Evolutionary conservation across 345 rosid genomes (phyloP), one percentile per base, ranked within the genome.

Genomic region (Erodium maritimum): DNA sequence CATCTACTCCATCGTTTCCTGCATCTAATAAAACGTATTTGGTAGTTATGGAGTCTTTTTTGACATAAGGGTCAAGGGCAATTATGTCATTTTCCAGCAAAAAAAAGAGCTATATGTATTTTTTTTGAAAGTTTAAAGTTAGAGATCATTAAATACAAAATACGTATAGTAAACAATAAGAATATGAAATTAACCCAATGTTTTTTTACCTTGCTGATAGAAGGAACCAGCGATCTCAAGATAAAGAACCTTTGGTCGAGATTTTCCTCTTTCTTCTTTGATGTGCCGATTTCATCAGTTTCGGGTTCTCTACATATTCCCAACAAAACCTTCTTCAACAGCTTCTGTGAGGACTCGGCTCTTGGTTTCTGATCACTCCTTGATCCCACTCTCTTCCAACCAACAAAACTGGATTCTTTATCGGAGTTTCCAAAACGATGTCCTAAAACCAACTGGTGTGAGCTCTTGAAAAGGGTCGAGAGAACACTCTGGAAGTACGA

Each of bases 171-270:
- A n/a, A n/a, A n/a, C n/a, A n/a, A n/a, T n/a, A n/a, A n/a, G n/a
- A n/a, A n/a, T n/a, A n/a, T n/a, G n/a, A n/a, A n/a, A n/a, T n/a
- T n/a, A n/a, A n/a, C n/a, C n/a, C n/a, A n/a, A n/a, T n/a, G n/a
- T n/a, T 73, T 53, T 52, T 29, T 55, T 77, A 93, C 99, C 95
- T 83, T 83, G 65, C 64, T 80, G 59, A 68, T 57, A n/a, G 82
- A 82, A 61, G 97, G 97, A 22, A 87, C 53, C 1, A 90, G 70
- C n/a, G 96, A 79, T 60, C 78, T 78, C 67, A 93, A 81, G 52
- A 66, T 72, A 65, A 63, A 62, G 62, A 90, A 76, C 25, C 81
- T 75, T 48, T 85, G 77, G 14, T 76, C 79, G 24, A 93, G 55
- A 63, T 75, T 79, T 63, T 78, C 87, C 2, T 76, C 73, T 17